phyloP scores from a whole-genome alignment of 805 yeast species.

The Yarrowia keelungensis region DNA sequence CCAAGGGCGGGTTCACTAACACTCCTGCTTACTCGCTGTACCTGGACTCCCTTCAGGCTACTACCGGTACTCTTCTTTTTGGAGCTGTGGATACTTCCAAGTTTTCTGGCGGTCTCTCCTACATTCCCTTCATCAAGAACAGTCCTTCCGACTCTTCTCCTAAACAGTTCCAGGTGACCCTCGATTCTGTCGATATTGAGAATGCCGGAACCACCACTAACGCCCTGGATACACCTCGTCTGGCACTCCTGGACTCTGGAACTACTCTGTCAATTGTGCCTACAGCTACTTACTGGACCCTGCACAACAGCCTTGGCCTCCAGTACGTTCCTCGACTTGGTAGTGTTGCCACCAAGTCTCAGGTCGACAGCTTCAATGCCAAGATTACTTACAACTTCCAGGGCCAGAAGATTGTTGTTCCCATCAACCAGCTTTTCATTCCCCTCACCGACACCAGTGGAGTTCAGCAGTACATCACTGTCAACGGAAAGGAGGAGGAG shows the following conservation, averaged over 20 bases:
- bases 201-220: slow-evolving; percentile 48
- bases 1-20: slow-evolving; percentile 52
- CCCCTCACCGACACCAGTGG: neutral
- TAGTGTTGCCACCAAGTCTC: neutral
- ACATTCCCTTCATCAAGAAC: slow-evolving; percentile 44
- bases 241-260: slow-evolving; percentile 56
- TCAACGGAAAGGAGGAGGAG: neutral
- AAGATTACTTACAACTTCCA: slow-evolving; percentile 19
- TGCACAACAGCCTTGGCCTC: slow-evolving; percentile 37
- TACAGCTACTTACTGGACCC: neutral
- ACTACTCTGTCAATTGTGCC: neutral
- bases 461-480: slow-evolving; percentile 40
- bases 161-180: neutral
- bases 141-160: neutral
- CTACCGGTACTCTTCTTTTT: slow-evolving; percentile 60
- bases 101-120: slow-evolving; percentile 56
- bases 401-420: neutral
- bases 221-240: slow-evolving; percentile 56
- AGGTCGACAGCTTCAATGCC: neutral
- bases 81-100: slow-evolving; percentile 72
- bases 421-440: neutral
- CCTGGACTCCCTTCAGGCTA: slow-evolving; percentile 52
- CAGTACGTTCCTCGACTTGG: neutral
- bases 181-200: slow-evolving; percentile 44
- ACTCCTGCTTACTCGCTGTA: slow-evolving; percentile 56